Base-by-base conservation (phyloP, 805 yeast species). In the Naumovozyma dairenensis region DNA sequence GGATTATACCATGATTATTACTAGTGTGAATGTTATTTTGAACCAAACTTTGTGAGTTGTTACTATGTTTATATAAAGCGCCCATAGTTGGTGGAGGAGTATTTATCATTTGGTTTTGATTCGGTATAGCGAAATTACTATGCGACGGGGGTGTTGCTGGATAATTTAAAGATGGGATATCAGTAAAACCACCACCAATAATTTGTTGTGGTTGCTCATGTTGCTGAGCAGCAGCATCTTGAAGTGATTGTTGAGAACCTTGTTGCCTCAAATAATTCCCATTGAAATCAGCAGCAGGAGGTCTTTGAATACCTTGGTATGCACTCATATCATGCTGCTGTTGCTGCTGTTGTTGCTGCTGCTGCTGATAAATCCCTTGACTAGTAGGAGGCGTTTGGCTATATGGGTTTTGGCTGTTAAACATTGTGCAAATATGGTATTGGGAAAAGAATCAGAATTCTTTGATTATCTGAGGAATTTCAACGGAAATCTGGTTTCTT, bases 211-310 rank as follows among this genome's bases (percentile, higher is more conserved):
- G 28, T 16, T 21, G 5, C 16, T 28, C 15, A 10, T 30, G 20
- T 46, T 46, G 13, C 39, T 33, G 31, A 49, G 50, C 15, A 44
- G 28, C 16, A 45, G 49, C 5, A n/a, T 49, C 57, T 24, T 49
- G 65, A 15, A 63, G 41, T 1, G 67, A 62, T 27, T 53, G 65
- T 13, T 60, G 64, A 1, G 67, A 62, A 14, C 54, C 57, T 37
- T 61, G 66, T 28, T 49, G 54, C 28, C 51, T 53, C 56, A 59
- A 50, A 35, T 62, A 62, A 31, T 53, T 59, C 5, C 52, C 37
- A 31, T 63, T 56, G 34, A 61, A 62, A 31, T 48, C 56, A 2
- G 59, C 57, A 4, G 52, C 47, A 1, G 65, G 64, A 21, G 63
- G 66, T 25, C 44, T 43, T 9, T 52, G 42, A 15, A 54, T 47